Base-by-base conservation (phyloP, 768 basidiomycete species). In the Termitomyces sp. region DNA sequence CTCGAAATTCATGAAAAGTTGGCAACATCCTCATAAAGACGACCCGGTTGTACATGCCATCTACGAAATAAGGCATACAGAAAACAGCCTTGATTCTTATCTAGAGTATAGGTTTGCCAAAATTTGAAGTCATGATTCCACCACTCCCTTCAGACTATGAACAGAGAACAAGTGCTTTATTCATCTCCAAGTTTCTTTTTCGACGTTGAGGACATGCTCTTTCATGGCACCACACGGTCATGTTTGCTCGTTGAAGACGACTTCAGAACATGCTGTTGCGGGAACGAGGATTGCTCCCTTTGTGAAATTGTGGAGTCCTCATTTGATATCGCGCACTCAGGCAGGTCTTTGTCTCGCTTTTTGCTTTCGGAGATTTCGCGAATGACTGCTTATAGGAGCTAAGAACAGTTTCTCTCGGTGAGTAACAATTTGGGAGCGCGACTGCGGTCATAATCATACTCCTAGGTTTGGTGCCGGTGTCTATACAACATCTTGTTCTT, bases 401-500 rank as follows among this genome's bases (percentile, higher is more conserved):
- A 83, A 84, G 65, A 76, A 86, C 65, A 79, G 81, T 37, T 86
- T 86, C 65, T 81, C 80, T 56, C 73, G 80, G 79, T 80, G 65
- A 59, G 38, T 49, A 52, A 66, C 49, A 31, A 20, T 17, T 11
- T 45, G 29, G 25, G 31, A n/a, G 31, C 42, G 5, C 57, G 40
- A 45, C 5, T n/a, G 17, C 8, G 37, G 11, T 48, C 37, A 49
- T 38, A 59, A 36, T 25, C 2, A 14, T 9, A n/a, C 5, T 12
- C 20, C 29, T 64, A 85, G 86, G 63, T 89, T 88, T 69, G 87
- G 87, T 17, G 76, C 75, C 7, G 87, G 87, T 4, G 86, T 89
- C 38, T 89, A 88, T 67, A 84, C 83, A 1, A 85, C 85, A 17
- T 66, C 81, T 1, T 86, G 85, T 69, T 86, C 86, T n/a, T 87